Base-by-base conservation (phyloP, 2,329 filamentous ascomycete species). In the Penicillium oxalicum region DNA sequence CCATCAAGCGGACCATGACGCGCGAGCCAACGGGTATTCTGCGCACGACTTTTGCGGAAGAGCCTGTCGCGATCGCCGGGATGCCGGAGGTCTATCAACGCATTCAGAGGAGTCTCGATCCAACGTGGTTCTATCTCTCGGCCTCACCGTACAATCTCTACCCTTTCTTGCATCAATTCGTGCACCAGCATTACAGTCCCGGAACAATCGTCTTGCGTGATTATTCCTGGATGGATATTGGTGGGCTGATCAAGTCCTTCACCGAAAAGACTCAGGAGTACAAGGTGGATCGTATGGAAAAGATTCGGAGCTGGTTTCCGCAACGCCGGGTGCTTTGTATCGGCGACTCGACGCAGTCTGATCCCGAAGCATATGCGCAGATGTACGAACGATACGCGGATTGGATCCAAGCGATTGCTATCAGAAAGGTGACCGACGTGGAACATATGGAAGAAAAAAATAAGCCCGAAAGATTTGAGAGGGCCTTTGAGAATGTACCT, bases 91-190 rank as follows among this genome's bases (percentile, higher is more conserved):
- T 96, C 0, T 96, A 95, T 72, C 70, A 74, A 24, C 76, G 84
- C 47, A 75, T 95, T 9, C 74, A 83, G 39, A 64, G 65, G 11
- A 67, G 72, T 36, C 71, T 82, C 7, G 75, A 77, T 7, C 85
- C 89, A 1, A 80, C 89, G 0, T 95, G 88, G 78, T 95, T 95
- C 74, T 97, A 97, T 69, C 79, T 97, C 40, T 94, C 88, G 0
- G 91, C 91, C 0, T 95, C 90, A 0, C 91, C 91, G 0, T 96
- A 96, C 74, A 95, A 94, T 60, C 79, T 97, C 8, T 96, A 96
- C 63, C 86, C 88, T 0, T 93, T 96, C 69, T 77, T 97, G 25
- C 83, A 79, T 48, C 68, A 77, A 0, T 97, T 97, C 70, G 77
- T 89, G 33, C 72, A 83, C 46, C 65, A 76, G 1, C 72, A 86